Evolutionary conservation across 768 basidiomycete genomes (phyloP), one percentile per base, ranked within the genome.

Genomic region (Russula virescens): DNA sequence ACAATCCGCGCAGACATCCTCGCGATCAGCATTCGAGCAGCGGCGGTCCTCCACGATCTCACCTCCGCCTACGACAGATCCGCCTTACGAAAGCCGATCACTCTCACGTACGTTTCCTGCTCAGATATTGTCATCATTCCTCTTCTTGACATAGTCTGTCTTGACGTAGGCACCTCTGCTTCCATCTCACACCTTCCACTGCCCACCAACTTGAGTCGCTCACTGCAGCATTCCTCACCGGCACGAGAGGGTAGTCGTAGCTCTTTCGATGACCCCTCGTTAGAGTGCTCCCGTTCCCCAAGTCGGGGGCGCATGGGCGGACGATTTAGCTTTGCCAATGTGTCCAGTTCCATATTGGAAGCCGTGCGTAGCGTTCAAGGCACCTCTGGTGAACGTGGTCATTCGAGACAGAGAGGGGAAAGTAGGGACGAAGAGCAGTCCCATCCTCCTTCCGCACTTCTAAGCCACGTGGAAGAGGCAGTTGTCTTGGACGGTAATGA

Each of bases 401-500:
- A 66, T 55, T 61, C 72, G 72, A 49, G 76, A n/a, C 59, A 64
- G 38, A 57, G 61, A 42, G 64, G 56, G 40, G 62, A 63, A 50
- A 40, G 50, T 62, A 47, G 63, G 60, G 63, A 64, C 45, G 55
- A 63, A 50, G 62, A 70, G 26, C 50, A 52, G 26, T 72, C 62
- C 71, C 71, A 60, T 72, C 75, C 68, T 64, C 75, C 70, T 48
- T 63, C 58, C 57, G 74, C 57, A 2, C 57, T 76, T 21, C 71
- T 79, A 13, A 71, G 72, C n/a, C 74, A 75, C 35, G 70, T 79
- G 25, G 71, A 77, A 3, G 79, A 76, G 38, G 75, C 75, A 11
- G 70, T 81, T 40, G 38, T 25, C 16, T 23, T 21, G 13, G 76
- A 75, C n/a, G 73, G 77, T 16, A 76, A 76, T 3, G 77, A 80